phyloP scores from a whole-genome alignment of 2,329 filamentous ascomycete species.

The Fusarium sp. region DNA sequence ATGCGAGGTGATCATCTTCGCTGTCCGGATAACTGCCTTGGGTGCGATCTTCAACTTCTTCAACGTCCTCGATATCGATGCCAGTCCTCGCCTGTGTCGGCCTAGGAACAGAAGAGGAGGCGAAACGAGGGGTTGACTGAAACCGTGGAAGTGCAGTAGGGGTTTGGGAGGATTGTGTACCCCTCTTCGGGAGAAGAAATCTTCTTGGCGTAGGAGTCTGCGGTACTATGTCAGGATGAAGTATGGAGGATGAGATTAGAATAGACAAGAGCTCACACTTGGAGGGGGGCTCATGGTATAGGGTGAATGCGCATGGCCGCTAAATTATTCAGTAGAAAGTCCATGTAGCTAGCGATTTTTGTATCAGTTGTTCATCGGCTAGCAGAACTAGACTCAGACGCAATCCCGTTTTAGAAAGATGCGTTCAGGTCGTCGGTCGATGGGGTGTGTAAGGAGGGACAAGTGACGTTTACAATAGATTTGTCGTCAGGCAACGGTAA shows the following conservation, averaged over 20 bases:
- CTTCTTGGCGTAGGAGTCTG: slow-evolving; percentile 56
- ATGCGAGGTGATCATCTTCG: slow-evolving; percentile 1
- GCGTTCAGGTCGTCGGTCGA: neutral
- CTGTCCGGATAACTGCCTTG: slow-evolving; percentile 19
- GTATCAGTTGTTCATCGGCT: neutral
- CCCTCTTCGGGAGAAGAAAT: slow-evolving; percentile 54
- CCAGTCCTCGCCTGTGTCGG: slow-evolving; percentile 45
- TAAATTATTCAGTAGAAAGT: neutral
- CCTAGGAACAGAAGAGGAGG: slow-evolving; percentile 49
- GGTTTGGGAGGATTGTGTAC: slow-evolving; percentile 50
- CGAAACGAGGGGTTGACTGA: slow-evolving; percentile 56
- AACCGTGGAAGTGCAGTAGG: slow-evolving; percentile 50
- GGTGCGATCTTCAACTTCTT: slow-evolving; percentile 44
- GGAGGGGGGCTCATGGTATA: slow-evolving; percentile 47
- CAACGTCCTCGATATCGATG: slow-evolving; percentile 51
- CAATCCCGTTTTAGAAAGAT: neutral
- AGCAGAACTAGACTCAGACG: neutral
- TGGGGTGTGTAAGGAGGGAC: neutral
- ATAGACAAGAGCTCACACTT: slow-evolving; percentile 35
- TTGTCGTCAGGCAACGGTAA: slow-evolving; percentile 20
- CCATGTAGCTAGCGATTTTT: slow-evolving; percentile 2
- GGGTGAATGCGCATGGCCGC: slow-evolving; percentile 34
- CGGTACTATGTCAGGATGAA: neutral
- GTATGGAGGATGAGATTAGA: neutral
- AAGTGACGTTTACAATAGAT: slow-evolving; percentile 25